These are phyloP conservation scores for Teunomyces tritomae DNA, from an alignment of 805 yeast genomes.

Conservation along the genomic window DNA sequence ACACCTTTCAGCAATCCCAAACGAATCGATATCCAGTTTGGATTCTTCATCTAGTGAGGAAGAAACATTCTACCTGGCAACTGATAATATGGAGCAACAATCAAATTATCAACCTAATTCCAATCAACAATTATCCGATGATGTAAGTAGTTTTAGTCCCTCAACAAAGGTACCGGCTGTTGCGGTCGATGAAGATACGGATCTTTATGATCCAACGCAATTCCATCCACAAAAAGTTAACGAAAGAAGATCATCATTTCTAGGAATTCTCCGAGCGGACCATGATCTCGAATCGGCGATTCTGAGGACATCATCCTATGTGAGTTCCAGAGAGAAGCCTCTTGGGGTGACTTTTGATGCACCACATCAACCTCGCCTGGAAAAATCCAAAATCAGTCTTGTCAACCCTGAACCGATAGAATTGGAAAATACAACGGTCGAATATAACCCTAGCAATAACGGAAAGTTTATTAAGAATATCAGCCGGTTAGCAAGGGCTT, in stretches of 20 bases:
- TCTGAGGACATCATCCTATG: background rate
- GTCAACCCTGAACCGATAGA: constrained; percentile 24
- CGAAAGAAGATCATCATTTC: background rate
- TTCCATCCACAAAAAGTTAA: background rate
- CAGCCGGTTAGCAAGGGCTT: constrained; percentile 20
- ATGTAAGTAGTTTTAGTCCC: background rate
- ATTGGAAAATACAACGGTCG: constrained; percentile 8
- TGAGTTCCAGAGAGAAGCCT: background rate
- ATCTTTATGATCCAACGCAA: background rate
- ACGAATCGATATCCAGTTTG: background rate
- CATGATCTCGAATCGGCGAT: background rate
- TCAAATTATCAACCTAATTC: background rate
- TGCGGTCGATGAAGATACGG: background rate
- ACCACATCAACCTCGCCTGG: background rate
- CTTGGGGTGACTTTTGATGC: background rate
- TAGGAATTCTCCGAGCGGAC: background rate
- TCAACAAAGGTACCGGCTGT: background rate
- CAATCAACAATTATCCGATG: background rate
- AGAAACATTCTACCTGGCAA: constrained; percentile 1
- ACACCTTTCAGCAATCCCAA: background rate
- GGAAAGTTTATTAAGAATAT: constrained; percentile 17
- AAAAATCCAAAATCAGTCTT: constrained; percentile 9
- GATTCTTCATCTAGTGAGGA: background rate
- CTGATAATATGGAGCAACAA: background rate
- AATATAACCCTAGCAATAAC: constrained; percentile 14